These are phyloP conservation scores for Suhomyces sp. DNA, from an alignment of 805 yeast species.

Conservation along the genomic window DNA sequence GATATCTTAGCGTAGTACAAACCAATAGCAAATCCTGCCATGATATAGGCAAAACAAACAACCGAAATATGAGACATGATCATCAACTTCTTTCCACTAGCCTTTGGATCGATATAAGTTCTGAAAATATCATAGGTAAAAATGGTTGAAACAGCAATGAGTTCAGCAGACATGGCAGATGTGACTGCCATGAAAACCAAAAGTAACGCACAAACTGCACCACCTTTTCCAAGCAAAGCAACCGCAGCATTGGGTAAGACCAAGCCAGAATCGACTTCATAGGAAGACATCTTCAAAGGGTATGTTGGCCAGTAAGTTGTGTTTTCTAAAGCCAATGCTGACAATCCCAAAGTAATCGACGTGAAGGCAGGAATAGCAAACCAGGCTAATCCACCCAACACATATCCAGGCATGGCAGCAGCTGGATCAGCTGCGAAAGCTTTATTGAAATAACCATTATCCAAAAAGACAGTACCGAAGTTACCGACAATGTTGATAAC, in stretches of 20 bases:
- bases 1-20: slow-evolving; percentile 76
- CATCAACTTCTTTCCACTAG: slow-evolving; percentile 71
- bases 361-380: slow-evolving; percentile 82
- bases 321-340: slow-evolving; percentile 69
- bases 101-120: slow-evolving; percentile 74
- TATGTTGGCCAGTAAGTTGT: slow-evolving; percentile 76
- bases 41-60: slow-evolving; percentile 50
- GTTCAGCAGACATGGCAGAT: slow-evolving; percentile 87
- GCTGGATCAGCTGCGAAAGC: slow-evolving; percentile 84
- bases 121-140: slow-evolving; percentile 84
- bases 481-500: slow-evolving; percentile 85
- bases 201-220: slow-evolving; percentile 78
- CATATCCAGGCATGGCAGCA: slow-evolving; percentile 83
- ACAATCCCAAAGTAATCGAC: slow-evolving; percentile 85
- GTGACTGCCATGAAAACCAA: slow-evolving; percentile 91
- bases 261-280: slow-evolving; percentile 77
- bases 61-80: slow-evolving; percentile 66
- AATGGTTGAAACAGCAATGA: slow-evolving; percentile 82
- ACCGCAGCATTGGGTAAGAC: slow-evolving; percentile 77
- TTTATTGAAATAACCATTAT: slow-evolving; percentile 85
- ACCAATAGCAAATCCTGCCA: slow-evolving; percentile 85
- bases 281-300: slow-evolving; percentile 62
- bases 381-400: slow-evolving; percentile 88
- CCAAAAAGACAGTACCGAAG: slow-evolving; percentile 84
- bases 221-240: slow-evolving; percentile 81